Evolutionary conservation across 2,329 filamentous ascomycete species (phyloP).

Genomic region (Parastagonospora nodorum): DNA sequence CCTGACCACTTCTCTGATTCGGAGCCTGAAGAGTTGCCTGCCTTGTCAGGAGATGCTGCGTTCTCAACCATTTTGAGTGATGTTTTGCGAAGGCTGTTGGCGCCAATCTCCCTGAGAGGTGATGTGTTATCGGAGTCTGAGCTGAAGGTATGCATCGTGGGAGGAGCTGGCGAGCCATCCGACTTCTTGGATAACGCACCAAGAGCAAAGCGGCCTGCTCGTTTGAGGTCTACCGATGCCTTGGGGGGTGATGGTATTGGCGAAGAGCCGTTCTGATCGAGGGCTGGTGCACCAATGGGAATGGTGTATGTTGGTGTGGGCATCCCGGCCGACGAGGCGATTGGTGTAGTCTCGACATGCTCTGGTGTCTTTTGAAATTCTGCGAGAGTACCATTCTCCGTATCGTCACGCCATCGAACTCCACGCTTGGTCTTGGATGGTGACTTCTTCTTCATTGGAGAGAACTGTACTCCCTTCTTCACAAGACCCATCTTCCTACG

Average conservation of each 20-base stretch:
- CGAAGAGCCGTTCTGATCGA: conserved; percentile 54
- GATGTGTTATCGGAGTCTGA: conserved; percentile 60
- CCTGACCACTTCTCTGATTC: conserved; percentile 58
- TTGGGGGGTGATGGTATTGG: conserved; percentile 62
- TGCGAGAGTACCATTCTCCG: conserved; percentile 80
- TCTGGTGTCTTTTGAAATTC: conserved; percentile 93
- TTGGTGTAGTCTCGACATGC: conserved; percentile 65
- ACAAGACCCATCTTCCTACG: conserved; percentile 68
- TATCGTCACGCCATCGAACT: conserved; percentile 93
- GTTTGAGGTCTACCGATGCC: conserved; percentile 64
- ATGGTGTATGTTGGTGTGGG: conserved; percentile 58
- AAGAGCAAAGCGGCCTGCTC: conserved; percentile 78
- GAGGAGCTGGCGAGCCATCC: conserved; percentile 66
- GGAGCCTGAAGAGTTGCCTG: conserved; percentile 45
- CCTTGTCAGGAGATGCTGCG: conserved; percentile 34
- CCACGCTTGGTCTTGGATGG: conserved; percentile 69
- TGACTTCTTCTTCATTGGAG: conserved; percentile 78
- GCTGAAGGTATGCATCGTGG: conserved; percentile 61
- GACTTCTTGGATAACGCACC: conserved; percentile 77
- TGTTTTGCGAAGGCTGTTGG: conserved; percentile 53
- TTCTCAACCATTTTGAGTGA: conserved; percentile 60
- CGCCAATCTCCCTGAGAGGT: conserved; percentile 53
- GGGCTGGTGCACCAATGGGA: conserved; percentile 34
- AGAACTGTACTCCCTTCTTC: conserved; percentile 78
- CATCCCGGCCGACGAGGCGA: conserved; percentile 59